Conservation (phyloP, 352 stramenopile species). For the Phytophthora multivora region DNA sequence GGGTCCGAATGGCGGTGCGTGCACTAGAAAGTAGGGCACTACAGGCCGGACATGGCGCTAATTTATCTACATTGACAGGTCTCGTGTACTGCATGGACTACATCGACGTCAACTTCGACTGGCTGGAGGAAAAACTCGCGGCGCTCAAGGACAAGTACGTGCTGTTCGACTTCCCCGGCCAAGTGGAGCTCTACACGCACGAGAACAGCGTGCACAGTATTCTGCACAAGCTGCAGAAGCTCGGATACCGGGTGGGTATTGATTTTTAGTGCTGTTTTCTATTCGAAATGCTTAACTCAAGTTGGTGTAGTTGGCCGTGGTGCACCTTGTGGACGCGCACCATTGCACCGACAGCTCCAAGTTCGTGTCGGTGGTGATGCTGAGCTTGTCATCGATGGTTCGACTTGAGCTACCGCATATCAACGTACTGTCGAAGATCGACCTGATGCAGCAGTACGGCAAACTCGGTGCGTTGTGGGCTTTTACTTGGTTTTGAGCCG, state of each 20-base stretch:
- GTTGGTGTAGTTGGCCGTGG: conserved; percentile 73
- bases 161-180: conserved; percentile 98
- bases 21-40: background rate
- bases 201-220: conserved; percentile 96
- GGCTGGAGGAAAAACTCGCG: conserved; percentile 95
- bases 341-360: conserved; percentile 95
- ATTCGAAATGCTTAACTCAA: background rate
- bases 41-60: background rate
- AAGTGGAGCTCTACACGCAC: conserved; percentile 99
- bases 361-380: conserved; percentile 97
- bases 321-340: conserved; percentile 96
- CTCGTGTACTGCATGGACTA: conserved; percentile 99
- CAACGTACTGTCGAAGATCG: conserved; percentile 99
- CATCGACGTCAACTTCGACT: conserved; percentile 98
- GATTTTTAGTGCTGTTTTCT: conserved; percentile 12
- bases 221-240: conserved; percentile 93
- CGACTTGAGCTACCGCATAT: conserved; percentile 97
- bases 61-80: conserved; percentile 33
- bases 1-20: conserved; percentile 94
- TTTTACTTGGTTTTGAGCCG: background rate
- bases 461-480: conserved; percentile 53
- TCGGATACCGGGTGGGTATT: conserved; percentile 74
- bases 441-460: conserved; percentile 95
- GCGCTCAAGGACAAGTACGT: conserved; percentile 94
- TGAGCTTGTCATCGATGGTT: conserved; percentile 98